These are phyloP conservation scores for Nemophila menziesii DNA, from an alignment of 257 asterid species.

Conservation along the genomic window DNA sequence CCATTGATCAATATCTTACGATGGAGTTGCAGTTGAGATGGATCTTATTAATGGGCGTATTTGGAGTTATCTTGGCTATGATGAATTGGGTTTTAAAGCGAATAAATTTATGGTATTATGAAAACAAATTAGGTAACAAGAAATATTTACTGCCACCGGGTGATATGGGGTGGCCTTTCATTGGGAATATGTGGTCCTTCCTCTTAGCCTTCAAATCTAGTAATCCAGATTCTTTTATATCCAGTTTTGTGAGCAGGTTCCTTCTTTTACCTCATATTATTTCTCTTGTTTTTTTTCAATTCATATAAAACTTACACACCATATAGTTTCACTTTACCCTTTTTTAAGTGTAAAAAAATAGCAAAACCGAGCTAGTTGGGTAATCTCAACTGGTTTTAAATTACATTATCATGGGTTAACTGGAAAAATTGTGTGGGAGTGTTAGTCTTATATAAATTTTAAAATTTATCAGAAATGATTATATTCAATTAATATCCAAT, in stretches of 20 bases:
- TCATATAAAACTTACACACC: no score
- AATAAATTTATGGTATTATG: conserved; percentile 44
- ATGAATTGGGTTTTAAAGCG: conserved; percentile 29
- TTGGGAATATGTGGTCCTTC: conserved; percentile 87
- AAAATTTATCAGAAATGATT: no score
- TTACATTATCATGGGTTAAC: no score
- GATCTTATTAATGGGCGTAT: conserved; percentile 6
- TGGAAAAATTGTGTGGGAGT: no score
- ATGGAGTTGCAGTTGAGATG: conserved; percentile 10
- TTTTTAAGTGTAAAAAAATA: no score
- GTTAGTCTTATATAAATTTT: no score
- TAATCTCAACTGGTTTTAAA: no score
- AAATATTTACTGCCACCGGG: conserved; percentile 70
- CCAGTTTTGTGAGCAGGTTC: conserved; percentile 44
- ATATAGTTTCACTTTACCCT: no score
- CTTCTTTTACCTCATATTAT: conserved; percentile 5
- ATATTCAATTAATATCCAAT: no score
- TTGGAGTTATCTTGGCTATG: conserved; percentile 16
- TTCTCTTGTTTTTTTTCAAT: no score
- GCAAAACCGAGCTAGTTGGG: no score
- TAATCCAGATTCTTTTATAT: conserved; percentile 64
- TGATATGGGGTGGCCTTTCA: conserved; percentile 85
- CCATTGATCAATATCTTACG: no score
- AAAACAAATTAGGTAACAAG: conserved; percentile 36
- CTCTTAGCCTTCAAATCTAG: conserved; percentile 68